Base-by-base conservation (phyloP, 2,329 filamentous ascomycete genomes). In the Orbilia blumenaviensis region DNA sequence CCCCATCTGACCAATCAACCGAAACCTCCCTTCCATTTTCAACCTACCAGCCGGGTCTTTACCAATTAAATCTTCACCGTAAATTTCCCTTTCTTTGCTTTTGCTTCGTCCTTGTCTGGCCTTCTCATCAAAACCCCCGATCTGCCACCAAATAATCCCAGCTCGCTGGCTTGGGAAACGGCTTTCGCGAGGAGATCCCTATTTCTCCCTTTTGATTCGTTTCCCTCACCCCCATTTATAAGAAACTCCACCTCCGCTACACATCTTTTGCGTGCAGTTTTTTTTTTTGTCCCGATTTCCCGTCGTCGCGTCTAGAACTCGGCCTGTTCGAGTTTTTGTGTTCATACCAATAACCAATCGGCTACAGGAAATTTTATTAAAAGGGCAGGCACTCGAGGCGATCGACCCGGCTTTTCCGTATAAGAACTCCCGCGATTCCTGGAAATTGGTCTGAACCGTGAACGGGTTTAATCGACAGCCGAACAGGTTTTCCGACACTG, bases 21-120 rank as follows among this genome's bases (percentile, higher is more conserved):
- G 68, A 77, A n/a, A 42, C 48, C 64, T 66, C 77, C 77, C 66
- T 79, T 76, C 72, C 68, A 64, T 77, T 78, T 69, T 67, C 73
- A 61, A 77, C 68, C 76, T 62, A 71, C 42, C 48, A 64, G 60
- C 64, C 60, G 50, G 44, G 52, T 32, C 38, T 60, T 52, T 62
- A 62, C 66, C 67, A 77, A 77, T 66, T 61, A 44, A 58, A 77
- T 38, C 25, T 77, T 52, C 60, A 60, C 50, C 68, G 64, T 52
- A 61, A 67, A 42, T 68, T 78, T 77, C 58, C 60, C 67, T 38
- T 54, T 74, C 69, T 67, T 71, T 74, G 68, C 72, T 72, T 42
- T 73, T 78, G 27, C 61, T 64, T 54, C 16, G 66, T 69, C 41
- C 48, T 62, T 69, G 48, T 64, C 61, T 72, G 44, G 32, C 10